These are phyloP conservation scores for Scleroderma bovista DNA, from an alignment of 768 basidiomycete genomes.

Conservation along the genomic window DNA sequence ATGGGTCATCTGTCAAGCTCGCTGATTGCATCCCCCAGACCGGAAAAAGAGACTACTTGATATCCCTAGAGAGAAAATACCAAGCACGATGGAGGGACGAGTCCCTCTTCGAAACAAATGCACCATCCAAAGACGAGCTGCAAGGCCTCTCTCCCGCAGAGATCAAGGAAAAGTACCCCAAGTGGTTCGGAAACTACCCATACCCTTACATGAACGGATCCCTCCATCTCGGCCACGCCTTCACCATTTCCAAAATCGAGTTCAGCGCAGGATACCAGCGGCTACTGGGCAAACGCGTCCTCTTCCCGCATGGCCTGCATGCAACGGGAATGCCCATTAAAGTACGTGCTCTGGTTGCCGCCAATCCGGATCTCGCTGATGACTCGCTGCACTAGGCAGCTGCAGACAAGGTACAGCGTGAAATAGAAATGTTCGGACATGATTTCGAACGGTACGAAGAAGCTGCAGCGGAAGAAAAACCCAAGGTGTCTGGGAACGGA, in stretches of 20 bases:
- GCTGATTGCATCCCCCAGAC: slow-evolving; percentile 52
- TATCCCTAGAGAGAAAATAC: slow-evolving; percentile 76
- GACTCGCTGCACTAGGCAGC: slow-evolving; percentile 61
- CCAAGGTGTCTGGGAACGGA: slow-evolving; percentile 37
- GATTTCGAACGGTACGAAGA: slow-evolving; percentile 64
- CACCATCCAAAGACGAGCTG: slow-evolving; percentile 66
- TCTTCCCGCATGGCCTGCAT: slow-evolving; percentile 98
- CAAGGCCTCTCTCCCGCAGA: slow-evolving; percentile 58
- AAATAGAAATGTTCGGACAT: slow-evolving; percentile 92
- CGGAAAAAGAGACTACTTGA: slow-evolving; percentile 86
- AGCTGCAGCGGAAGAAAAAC: slow-evolving; percentile 38
- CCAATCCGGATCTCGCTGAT: background rate
- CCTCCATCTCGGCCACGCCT: slow-evolving; percentile 94
- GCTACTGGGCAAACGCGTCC: slow-evolving; percentile 87
- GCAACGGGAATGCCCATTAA: slow-evolving; percentile 99
- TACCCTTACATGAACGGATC: slow-evolving; percentile 99
- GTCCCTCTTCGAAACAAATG: slow-evolving; percentile 77
- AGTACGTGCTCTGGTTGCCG: slow-evolving; percentile 42
- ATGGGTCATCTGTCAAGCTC: background rate
- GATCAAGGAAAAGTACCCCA: slow-evolving; percentile 74
- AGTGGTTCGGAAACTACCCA: slow-evolving; percentile 97
- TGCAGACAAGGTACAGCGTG: slow-evolving; percentile 95
- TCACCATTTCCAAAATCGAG: slow-evolving; percentile 97
- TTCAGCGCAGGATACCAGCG: slow-evolving; percentile 94
- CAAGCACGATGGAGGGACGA: slow-evolving; percentile 77